phyloP scores from a whole-genome alignment of 176 grass and related monocot species.

The Bromus sterilis region DNA sequence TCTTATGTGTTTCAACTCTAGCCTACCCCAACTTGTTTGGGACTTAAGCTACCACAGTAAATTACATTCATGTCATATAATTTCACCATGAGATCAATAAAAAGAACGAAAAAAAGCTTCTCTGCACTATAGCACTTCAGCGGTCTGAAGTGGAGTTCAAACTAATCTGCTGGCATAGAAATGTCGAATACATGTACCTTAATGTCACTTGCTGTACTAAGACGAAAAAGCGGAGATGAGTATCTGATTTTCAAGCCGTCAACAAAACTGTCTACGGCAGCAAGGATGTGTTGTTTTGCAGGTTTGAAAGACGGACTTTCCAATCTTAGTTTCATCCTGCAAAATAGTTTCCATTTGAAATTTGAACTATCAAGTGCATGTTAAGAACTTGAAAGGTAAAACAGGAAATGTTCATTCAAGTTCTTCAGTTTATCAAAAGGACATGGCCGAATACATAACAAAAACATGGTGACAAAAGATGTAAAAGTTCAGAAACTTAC shows the following conservation, averaged over 20 bases:
- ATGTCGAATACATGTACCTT: constrained; percentile 38
- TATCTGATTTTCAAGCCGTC: constrained; percentile 82
- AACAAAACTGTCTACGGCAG: constrained; percentile 49
- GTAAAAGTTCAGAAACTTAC: constrained; percentile 36
- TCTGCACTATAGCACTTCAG: not conserved
- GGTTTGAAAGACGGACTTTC: constrained; percentile 73
- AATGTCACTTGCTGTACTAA: constrained; percentile 46
- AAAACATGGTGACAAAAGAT: not conserved
- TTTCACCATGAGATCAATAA: not conserved
- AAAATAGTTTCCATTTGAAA: not conserved
- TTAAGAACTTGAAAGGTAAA: not conserved
- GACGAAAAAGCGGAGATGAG: constrained; percentile 70
- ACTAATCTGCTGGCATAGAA: not conserved
- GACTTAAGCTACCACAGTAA: not conserved
- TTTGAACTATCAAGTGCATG: constrained; percentile 6
- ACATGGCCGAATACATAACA: not conserved
- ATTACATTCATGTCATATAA: not conserved
- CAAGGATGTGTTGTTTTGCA: constrained; percentile 61
- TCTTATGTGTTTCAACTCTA: no score
- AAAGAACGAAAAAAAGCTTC: not conserved
- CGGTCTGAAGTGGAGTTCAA: not conserved
- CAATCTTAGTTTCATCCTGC: constrained; percentile 81
- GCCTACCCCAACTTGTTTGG: no score
- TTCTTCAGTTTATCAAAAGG: not conserved
- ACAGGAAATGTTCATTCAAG: not conserved